Conservation (phyloP, 1,139 yeast genomes). For the Suhomyces atakaporum region DNA sequence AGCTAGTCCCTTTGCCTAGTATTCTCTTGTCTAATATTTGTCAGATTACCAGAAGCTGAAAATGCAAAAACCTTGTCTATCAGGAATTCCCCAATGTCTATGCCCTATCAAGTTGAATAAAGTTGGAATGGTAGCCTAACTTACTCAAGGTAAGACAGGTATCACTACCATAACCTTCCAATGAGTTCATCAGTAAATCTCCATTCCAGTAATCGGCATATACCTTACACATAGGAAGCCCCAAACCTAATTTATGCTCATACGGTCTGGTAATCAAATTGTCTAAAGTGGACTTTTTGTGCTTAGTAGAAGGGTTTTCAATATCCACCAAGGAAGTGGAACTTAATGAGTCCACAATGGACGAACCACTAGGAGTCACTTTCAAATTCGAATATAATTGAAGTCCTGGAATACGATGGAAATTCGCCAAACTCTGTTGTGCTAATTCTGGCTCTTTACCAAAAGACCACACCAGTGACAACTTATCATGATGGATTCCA, state of each 20-base stretch:
- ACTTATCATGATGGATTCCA: conserved; percentile 63
- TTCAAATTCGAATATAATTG: conserved; percentile 44
- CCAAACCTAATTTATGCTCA: conserved; percentile 75
- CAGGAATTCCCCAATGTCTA: too few relatives aligned
- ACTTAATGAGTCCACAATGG: conserved; percentile 32
- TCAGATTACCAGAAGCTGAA: neutral
- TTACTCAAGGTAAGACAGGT: conserved; percentile 78
- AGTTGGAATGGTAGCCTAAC: conserved; percentile 67
- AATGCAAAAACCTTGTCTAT: too few relatives aligned
- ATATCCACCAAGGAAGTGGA: conserved; percentile 45
- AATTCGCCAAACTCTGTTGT: conserved; percentile 55
- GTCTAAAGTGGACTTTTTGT: conserved; percentile 40
- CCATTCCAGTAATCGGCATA: conserved; percentile 98
- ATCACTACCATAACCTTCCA: conserved; percentile 92
- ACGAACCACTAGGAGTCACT: conserved; percentile 44
- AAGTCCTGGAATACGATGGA: conserved; percentile 67
- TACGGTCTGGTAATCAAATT: conserved; percentile 69
- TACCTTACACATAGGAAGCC: conserved; percentile 86
- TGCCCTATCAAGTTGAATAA: conserved; percentile 74
- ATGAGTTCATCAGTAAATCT: conserved; percentile 72
- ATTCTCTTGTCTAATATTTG: neutral
- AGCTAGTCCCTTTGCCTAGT: too few relatives aligned
- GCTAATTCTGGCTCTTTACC: conserved; percentile 67
- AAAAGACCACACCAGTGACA: conserved; percentile 79
- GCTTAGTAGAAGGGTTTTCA: conserved; percentile 31